Evolutionary conservation across 139 green algal species (phyloP), one percentile per base, ranked within the genome.

Genomic region (Eudorina sp.): DNA sequence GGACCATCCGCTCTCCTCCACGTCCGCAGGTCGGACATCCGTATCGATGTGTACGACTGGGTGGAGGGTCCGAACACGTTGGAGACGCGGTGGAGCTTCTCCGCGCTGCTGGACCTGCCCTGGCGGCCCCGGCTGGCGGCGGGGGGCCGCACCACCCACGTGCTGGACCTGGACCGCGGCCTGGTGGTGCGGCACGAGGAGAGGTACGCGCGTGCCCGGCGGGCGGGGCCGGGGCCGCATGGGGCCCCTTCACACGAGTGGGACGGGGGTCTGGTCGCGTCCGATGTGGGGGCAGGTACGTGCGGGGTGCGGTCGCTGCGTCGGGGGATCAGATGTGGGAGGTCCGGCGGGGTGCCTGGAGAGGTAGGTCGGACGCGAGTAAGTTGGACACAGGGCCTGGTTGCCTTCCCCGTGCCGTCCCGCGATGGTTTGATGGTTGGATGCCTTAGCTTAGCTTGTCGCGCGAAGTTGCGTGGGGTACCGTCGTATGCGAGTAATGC

Each of bases 131-230:
- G 86, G 31, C 87, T 96, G 79, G 94, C 95, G 64, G 94, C 93
- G 16, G 92, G 90, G 43, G 95, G 95, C 29, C 79, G 92, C 70
- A 97, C 95, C 34, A 96, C 89, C 1, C 93, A 97, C 86, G 91
- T 96, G 53, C 91, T 98, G 53, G 90, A 93, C 84, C 55, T 93
- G 86, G 72, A 89, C 18, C 92, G 73, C 2, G 90, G 92, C 2
- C 70, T 48, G 27, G 95, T 98, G 58, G 91, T 96, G 27, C 76
- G 94, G 74, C 95, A 98, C 84, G 92, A 95, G 66, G 95, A 98
- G 86, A 36, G 48, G 16, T 85, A 34, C 25, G 76, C 38, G 29
- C 8, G 62, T 66, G 55, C 48, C 11, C 13, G 48, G 9, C 11
- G 48, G 55, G 55, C 14, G 55, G 55, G 23, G 55, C 21, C 8